Conservation (phyloP, 768 basidiomycete genomes). For the Tylopilus sp. region DNA sequence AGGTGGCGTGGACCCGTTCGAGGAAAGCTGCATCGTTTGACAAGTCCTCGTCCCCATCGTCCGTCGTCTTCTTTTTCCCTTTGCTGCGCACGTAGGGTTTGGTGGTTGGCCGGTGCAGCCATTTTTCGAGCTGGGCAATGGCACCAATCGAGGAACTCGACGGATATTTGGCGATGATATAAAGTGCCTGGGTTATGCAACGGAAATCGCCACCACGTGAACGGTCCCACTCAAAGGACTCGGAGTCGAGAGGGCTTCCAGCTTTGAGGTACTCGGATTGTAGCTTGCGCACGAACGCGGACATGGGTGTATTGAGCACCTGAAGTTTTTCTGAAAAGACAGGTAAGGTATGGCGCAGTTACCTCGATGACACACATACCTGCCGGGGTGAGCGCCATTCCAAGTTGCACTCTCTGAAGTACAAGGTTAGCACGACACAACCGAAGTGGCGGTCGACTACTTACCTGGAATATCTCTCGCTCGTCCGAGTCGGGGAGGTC, state of each 20-base stretch:
- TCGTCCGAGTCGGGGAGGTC: constrained; percentile 55
- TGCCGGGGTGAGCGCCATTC: constrained; percentile 72
- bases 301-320: constrained; percentile 56
- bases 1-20: constrained; percentile 39
- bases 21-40: constrained; percentile 34
- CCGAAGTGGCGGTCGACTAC: constrained; percentile 3
- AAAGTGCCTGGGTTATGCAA: constrained; percentile 52
- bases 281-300: constrained; percentile 56
- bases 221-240: constrained; percentile 48
- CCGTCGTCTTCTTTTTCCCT: constrained; percentile 22
- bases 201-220: constrained; percentile 55
- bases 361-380: constrained; percentile 32
- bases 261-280: constrained; percentile 43
- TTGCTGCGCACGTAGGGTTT: constrained; percentile 5
- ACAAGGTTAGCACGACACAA: neutral
- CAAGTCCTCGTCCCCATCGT: constrained; percentile 17
- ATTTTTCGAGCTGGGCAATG: constrained; percentile 45
- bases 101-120: constrained; percentile 36
- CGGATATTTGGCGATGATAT: constrained; percentile 45
- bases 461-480: constrained; percentile 70
- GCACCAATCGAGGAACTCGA: constrained; percentile 27
- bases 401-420: constrained; percentile 67
- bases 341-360: neutral
- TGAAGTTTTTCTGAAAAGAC: constrained; percentile 57
- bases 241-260: constrained; percentile 34